Evolutionary conservation across 345 rosid species (phyloP).

Genomic region (Cardamine resedifolia): DNA sequence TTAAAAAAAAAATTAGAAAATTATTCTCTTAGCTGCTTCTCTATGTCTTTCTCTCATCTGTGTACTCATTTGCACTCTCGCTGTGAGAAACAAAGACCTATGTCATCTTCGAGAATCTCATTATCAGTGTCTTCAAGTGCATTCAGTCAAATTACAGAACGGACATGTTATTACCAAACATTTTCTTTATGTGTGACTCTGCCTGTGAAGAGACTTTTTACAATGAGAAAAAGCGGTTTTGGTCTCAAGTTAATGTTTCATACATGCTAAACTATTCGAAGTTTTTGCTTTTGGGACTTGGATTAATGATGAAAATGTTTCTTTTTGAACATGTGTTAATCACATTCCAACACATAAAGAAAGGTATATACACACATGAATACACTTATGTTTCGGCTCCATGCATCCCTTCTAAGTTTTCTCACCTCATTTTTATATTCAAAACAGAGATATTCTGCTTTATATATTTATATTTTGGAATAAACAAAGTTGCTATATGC

Average conservation of each 20-base stretch:
- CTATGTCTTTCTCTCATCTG: no score
- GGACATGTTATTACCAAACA: no score
- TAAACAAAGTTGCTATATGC: constrained; percentile 28
- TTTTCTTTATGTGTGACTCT: no score
- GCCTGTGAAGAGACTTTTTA: no score
- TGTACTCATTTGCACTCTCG: no score
- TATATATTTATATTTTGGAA: constrained; percentile 9
- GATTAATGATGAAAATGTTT: constrained; percentile 21
- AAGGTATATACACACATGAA: constrained; percentile 23
- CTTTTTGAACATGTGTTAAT: constrained; percentile 4
- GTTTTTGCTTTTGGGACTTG: constrained; percentile 11
- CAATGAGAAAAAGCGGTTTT: no score
- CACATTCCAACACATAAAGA: constrained; percentile 19
- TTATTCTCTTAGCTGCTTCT: no score
- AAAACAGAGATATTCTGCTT: constrained; percentile 1
- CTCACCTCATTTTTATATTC: constrained; percentile 25
- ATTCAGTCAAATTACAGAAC: no score
- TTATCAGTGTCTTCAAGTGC: no score
- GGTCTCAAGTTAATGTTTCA: background rate
- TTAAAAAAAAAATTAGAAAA: no score
- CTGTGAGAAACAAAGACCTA: no score
- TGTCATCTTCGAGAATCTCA: no score
- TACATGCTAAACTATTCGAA: background rate
- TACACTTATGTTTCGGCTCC: constrained; percentile 26
- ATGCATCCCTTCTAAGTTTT: constrained; percentile 36